A percentile compares a stretch with the other conserved stretches of the same genome.
Conservation (phyloP, 1,284 basidiomycete species). For the Naganishia albida region DNA sequence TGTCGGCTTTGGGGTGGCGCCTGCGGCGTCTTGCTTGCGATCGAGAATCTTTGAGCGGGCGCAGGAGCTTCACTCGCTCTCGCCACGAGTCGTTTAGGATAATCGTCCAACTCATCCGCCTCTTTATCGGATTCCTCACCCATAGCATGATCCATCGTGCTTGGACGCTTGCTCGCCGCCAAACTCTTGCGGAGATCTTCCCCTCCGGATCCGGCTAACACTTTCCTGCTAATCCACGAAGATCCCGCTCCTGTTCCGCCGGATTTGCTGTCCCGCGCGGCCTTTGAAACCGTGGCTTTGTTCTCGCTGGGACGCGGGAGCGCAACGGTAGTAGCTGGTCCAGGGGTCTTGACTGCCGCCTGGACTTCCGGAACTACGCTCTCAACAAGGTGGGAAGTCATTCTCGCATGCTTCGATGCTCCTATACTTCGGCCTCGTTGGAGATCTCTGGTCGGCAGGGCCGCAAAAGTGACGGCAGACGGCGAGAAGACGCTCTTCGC, state of each 20-base stretch:
- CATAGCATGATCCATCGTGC: slow-evolving; percentile 7
- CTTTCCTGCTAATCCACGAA: slow-evolving; percentile 31
- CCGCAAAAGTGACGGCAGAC: slow-evolving; percentile 29
- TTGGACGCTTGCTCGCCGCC: slow-evolving; percentile 28
- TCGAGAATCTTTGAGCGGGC: slow-evolving; percentile 7
- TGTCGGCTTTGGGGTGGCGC: slow-evolving; percentile 13
- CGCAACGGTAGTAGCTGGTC: not conserved
- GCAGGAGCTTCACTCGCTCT: slow-evolving; percentile 14
- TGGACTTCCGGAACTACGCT: slow-evolving; percentile 14
- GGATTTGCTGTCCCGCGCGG: slow-evolving; percentile 19
- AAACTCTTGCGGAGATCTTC: slow-evolving; percentile 34
- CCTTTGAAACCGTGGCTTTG: slow-evolving; percentile 4
- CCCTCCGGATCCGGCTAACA: slow-evolving; percentile 26
- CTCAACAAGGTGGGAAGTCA: slow-evolving; percentile 24
- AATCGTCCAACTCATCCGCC: slow-evolving; percentile 35
- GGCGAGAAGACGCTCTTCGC: slow-evolving; percentile 29
- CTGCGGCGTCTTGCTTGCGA: slow-evolving; percentile 23
- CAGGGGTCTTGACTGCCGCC: not conserved
- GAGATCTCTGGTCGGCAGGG: slow-evolving; percentile 28
- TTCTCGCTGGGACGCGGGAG: slow-evolving; percentile 8
- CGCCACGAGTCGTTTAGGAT: slow-evolving; percentile 22
- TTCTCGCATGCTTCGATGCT: slow-evolving; percentile 23
- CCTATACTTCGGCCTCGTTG: slow-evolving; percentile 32
- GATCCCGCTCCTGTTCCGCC: slow-evolving; percentile 18
- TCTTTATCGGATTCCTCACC: slow-evolving; percentile 29